These are phyloP conservation scores for Botrytis pseudocinerea DNA, from an alignment of 2,329 filamentous ascomycete species.

Conservation along the genomic window DNA sequence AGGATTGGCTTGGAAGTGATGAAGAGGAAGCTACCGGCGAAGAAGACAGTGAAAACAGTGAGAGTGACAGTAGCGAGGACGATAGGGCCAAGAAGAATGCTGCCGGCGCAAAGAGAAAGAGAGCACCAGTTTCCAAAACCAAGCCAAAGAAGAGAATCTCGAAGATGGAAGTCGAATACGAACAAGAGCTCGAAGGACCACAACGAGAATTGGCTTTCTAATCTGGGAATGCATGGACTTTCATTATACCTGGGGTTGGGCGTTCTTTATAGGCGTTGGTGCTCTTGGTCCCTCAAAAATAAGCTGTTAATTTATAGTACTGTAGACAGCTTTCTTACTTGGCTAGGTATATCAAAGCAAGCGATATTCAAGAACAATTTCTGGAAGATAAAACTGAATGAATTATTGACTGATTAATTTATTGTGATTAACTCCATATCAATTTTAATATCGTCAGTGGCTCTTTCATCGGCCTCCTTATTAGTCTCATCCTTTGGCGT, in stretches of 20 bases:
- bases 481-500: constrained; percentile 1
- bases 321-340: constrained; percentile 1
- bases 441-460: constrained; percentile 4
- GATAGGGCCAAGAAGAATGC: constrained; percentile 58
- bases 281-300: background rate
- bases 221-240: constrained; percentile 19
- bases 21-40: constrained; percentile 46
- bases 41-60: constrained; percentile 58
- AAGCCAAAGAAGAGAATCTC: constrained; percentile 51
- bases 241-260: constrained; percentile 27
- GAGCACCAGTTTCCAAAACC: constrained; percentile 37
- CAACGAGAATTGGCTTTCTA: constrained; percentile 29
- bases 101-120: constrained; percentile 54
- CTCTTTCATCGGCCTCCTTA: constrained; percentile 6
- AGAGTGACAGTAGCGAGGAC: constrained; percentile 50
- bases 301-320: constrained; percentile 14
- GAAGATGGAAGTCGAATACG: constrained; percentile 72
- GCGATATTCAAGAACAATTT: background rate
- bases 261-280: constrained; percentile 20
- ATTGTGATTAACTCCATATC: background rate
- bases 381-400: background rate
- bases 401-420: background rate
- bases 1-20: constrained; percentile 84
- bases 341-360: constrained; percentile 2
- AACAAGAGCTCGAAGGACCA: constrained; percentile 57